Conservation (phyloP, 106 monocot species). For the Iris macrosiphon region DNA sequence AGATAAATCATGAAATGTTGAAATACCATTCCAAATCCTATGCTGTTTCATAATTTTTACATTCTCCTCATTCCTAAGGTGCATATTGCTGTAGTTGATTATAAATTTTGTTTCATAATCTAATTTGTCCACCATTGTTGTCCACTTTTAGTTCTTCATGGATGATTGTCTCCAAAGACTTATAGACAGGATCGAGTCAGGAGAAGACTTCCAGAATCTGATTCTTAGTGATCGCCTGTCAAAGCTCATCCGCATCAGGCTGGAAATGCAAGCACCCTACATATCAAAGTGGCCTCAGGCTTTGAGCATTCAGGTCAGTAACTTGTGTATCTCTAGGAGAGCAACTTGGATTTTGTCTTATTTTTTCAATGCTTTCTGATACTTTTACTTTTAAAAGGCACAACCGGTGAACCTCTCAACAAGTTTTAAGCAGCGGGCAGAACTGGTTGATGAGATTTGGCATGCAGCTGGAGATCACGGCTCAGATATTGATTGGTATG, state of each 20-base stretch:
- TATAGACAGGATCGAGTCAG: slow-evolving; percentile 64
- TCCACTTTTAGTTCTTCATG: slow-evolving; percentile 74
- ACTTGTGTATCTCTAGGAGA: neutral
- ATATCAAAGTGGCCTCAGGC: slow-evolving; percentile 97
- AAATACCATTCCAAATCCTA: too few species aligned
- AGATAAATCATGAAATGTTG: too few species aligned
- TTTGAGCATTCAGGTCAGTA: slow-evolving; percentile 83
- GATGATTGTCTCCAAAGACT: slow-evolving; percentile 82
- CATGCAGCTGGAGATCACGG: slow-evolving; percentile 71
- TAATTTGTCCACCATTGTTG: neutral
- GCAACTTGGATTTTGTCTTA: neutral
- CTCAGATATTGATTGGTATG: slow-evolving; percentile 90
- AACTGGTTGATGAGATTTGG: slow-evolving; percentile 93
- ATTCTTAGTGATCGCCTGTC: slow-evolving; percentile 74
- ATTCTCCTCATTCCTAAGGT: too few species aligned
- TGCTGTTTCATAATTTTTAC: too few species aligned
- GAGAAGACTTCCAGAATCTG: slow-evolving; percentile 41
- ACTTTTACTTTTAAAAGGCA: slow-evolving; percentile 36
- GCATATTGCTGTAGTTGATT: too few species aligned
- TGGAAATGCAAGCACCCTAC: slow-evolving; percentile 88
- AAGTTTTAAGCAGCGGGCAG: slow-evolving; percentile 79
- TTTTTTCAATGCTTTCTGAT: too few species aligned
- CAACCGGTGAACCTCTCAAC: slow-evolving; percentile 70
- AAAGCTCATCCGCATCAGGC: slow-evolving; percentile 59
- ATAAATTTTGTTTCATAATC: neutral